Evolutionary conservation across 176 grass and related monocot species (phyloP).

Genomic region (Echinochloa phyllopogon): DNA sequence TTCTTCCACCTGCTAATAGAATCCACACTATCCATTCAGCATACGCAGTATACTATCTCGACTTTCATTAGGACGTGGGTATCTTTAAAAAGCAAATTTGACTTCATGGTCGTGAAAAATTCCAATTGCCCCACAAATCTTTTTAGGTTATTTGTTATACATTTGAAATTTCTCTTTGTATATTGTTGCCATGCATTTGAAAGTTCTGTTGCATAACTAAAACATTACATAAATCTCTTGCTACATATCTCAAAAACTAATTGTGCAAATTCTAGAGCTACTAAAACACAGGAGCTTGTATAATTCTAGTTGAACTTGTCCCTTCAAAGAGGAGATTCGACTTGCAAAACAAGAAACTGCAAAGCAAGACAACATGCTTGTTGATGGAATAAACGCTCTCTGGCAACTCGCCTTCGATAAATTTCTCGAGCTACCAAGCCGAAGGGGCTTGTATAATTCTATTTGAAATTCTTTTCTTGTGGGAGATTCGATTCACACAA

Average conservation of each 20-base stretch:
- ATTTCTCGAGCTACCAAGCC: not conserved
- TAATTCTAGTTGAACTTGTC: not conserved
- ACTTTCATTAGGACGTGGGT: not conserved
- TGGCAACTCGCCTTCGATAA: not conserved
- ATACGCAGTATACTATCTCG: too few species aligned
- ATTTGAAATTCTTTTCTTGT: not conserved
- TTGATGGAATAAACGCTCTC: not conserved
- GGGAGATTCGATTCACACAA: not conserved
- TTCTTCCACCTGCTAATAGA: not conserved
- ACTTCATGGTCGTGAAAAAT: not conserved
- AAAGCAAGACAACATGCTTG: not conserved
- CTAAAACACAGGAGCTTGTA: not conserved
- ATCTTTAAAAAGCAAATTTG: not conserved
- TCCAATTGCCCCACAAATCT: not conserved
- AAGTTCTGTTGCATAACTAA: not conserved
- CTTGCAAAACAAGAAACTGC: not conserved
- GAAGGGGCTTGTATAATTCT: not conserved
- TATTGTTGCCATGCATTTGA: not conserved
- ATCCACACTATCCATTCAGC: not conserved
- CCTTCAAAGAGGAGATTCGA: not conserved
- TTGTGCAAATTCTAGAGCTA: not conserved
- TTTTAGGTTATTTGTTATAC: not conserved
- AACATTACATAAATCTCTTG: too few species aligned
- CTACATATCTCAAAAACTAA: not conserved
- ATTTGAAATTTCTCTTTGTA: not conserved